Conservation (phyloP, 768 basidiomycete species). For the Macrolepiota fuliginosa region DNA sequence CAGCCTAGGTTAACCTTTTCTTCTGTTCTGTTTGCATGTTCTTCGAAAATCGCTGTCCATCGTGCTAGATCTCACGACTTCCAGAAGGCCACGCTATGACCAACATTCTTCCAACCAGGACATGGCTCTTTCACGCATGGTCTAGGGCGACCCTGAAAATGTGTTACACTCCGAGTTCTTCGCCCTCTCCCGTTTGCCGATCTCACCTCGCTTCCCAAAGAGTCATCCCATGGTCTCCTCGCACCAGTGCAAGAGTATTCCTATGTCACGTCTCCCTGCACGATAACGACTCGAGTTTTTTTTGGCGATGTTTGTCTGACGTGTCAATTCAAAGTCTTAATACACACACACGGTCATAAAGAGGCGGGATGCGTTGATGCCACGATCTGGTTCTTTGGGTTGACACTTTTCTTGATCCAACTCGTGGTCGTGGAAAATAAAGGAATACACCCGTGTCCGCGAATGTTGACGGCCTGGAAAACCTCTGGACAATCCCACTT, state of each 20-base stretch:
- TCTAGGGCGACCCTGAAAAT: not conserved
- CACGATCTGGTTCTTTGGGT: not conserved
- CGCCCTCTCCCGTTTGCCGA: not conserved
- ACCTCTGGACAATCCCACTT: not conserved
- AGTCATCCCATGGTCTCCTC: not conserved
- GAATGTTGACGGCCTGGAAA: not conserved
- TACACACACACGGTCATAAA: not conserved
- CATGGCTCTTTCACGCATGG: not conserved
- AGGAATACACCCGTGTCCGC: not conserved
- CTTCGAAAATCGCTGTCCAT: not conserved
- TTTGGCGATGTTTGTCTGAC: constrained; percentile 1
- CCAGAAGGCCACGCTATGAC: not conserved
- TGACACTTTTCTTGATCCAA: not conserved
- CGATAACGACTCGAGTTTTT: too few relatives aligned
- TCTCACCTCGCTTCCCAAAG: not conserved
- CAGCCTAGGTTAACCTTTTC: not conserved
- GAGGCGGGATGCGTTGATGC: not conserved
- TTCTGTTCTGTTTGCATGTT: not conserved
- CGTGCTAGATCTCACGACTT: not conserved
- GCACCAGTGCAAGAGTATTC: not conserved
- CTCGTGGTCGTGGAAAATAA: constrained; percentile 1
- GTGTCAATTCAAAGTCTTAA: not conserved
- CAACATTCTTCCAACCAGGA: not conserved
- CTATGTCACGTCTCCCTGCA: not conserved
- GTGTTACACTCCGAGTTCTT: not conserved